These are phyloP conservation scores for Syzygium aqueum DNA, from an alignment of 345 rosid genomes.

Conservation along the genomic window DNA sequence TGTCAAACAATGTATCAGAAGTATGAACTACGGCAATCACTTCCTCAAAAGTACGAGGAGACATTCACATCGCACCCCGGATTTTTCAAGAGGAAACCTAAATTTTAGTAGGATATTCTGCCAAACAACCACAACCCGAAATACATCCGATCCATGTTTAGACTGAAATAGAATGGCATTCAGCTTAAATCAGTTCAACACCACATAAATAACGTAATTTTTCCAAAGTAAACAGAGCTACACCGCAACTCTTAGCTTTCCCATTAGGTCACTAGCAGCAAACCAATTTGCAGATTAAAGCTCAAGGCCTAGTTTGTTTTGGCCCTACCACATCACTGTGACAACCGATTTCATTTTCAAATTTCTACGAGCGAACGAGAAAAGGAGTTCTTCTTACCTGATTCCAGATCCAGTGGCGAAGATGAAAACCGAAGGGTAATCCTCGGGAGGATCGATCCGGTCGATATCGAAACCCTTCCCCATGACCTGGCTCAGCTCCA, in stretches of 20 bases:
- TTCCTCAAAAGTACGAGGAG: neutral
- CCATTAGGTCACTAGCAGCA: neutral
- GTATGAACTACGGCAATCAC: neutral
- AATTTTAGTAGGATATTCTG: neutral
- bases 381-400: constrained; percentile 32
- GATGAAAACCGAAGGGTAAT: constrained; percentile 56
- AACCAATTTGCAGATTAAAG: neutral
- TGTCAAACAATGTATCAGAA: neutral
- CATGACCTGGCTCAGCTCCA: constrained; percentile 70
- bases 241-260: neutral
- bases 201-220: neutral
- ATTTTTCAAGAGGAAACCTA: neutral
- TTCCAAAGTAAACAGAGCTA: neutral
- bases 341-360: neutral
- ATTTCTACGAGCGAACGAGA: neutral
- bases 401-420: constrained; percentile 97
- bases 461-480: constrained; percentile 68
- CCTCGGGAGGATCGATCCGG: constrained; percentile 61
- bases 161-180: neutral
- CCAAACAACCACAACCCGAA: neutral
- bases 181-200: neutral
- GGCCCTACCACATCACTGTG: neutral
- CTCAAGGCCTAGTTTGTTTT: neutral
- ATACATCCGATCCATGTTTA: neutral
- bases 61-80: neutral